These are phyloP conservation scores for Hordeum marinum DNA, from an alignment of 176 grass and related monocot species.

Conservation along the genomic window DNA sequence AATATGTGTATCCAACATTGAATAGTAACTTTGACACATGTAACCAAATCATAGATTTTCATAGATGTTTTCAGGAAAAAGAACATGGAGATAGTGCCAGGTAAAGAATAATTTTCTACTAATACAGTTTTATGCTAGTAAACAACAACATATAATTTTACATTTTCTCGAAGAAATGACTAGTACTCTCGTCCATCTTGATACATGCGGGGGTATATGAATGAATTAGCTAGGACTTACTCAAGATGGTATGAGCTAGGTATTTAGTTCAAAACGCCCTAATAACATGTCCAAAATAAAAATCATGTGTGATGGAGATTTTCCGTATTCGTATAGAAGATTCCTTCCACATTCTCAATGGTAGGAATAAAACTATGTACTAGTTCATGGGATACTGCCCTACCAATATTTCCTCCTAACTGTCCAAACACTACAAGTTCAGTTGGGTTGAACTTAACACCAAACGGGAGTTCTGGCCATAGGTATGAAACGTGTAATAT, in stretches of 20 bases:
- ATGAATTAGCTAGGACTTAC: not conserved
- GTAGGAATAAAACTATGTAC: constrained; percentile 84
- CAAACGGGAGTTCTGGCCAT: constrained; percentile 70
- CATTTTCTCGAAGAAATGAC: constrained; percentile 72
- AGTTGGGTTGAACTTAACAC: constrained; percentile 79
- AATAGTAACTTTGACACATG: no score
- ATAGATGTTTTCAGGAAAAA: not conserved
- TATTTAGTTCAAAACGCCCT: not conserved
- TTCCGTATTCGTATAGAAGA: constrained; percentile 59
- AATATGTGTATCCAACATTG: not conserved
- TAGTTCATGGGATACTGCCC: constrained; percentile 41
- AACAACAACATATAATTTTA: constrained; percentile 50
- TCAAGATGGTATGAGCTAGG: not conserved
- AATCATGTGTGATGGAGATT: no score
- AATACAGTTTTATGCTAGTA: not conserved
- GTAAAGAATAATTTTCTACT: not conserved
- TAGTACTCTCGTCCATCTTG: constrained; percentile 58
- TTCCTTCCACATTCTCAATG: constrained; percentile 52
- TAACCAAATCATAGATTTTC: not conserved
- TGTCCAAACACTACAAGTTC: constrained; percentile 64
- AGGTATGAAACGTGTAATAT: constrained; percentile 49
- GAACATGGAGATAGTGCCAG: not conserved
- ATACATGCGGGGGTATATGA: constrained; percentile 31
- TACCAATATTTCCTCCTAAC: constrained; percentile 54
- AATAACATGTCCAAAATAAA: not conserved